Conservation (phyloP, 352 stramenopile species). For the Phytophthora pini region DNA sequence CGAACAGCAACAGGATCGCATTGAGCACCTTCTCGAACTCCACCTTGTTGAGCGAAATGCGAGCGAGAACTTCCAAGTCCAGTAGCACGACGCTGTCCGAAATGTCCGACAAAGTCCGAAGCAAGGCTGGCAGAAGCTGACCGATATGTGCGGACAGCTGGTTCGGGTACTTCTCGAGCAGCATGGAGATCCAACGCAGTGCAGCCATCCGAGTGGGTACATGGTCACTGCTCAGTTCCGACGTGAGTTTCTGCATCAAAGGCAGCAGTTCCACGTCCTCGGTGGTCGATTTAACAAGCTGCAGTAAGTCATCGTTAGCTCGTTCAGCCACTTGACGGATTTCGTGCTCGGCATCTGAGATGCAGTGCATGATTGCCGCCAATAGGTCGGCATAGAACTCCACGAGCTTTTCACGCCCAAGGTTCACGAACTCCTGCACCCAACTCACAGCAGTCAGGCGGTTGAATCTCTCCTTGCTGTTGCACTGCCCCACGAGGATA, state of each 20-base stretch:
- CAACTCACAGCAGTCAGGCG: constrained; percentile 98
- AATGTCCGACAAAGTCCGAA: constrained; percentile 96
- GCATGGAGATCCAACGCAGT: constrained; percentile 98
- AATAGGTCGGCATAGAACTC: constrained; percentile 96
- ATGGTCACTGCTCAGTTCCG: constrained; percentile 95
- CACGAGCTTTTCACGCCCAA: constrained; percentile 94
- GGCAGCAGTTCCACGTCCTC: constrained; percentile 92
- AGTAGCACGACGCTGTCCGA: constrained; percentile 97
- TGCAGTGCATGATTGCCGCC: constrained; percentile 97
- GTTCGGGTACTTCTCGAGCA: constrained; percentile 96
- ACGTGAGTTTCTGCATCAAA: constrained; percentile 95
- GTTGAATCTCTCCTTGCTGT: constrained; percentile 97
- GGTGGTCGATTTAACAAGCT: constrained; percentile 93
- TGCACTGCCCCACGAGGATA: constrained; percentile 98
- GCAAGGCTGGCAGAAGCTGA: constrained; percentile 94
- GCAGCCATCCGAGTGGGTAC: constrained; percentile 97
- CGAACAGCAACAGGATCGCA: constrained; percentile 95
- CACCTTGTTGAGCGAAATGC: constrained; percentile 93
- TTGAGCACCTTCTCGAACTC: constrained; percentile 95
- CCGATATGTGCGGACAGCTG: constrained; percentile 94
- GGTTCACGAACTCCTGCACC: constrained; percentile 98
- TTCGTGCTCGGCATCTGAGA: constrained; percentile 97
- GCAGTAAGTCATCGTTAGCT: constrained; percentile 97
- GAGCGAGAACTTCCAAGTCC: constrained; percentile 96
- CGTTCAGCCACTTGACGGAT: constrained; percentile 96